These are phyloP conservation scores for Xylariaceae sp. DNA, from an alignment of 2,329 filamentous ascomycete genomes.

Conservation along the genomic window DNA sequence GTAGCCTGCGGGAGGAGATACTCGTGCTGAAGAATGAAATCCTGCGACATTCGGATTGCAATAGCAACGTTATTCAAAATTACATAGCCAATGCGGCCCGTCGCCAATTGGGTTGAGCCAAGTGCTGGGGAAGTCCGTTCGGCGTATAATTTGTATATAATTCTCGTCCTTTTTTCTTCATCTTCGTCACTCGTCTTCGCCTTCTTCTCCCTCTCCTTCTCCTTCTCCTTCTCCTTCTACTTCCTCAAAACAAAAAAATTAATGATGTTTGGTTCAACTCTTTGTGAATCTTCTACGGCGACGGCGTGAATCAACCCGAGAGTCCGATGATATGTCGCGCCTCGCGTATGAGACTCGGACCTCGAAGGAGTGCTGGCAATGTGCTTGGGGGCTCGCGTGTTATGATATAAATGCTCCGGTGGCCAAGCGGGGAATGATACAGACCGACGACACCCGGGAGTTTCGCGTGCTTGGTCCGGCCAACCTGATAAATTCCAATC, in stretches of 20 bases:
- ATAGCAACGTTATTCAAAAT: conserved; percentile 29
- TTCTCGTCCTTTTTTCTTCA: neutral
- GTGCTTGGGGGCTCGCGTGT: too few species aligned
- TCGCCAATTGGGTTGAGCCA: conserved; percentile 8
- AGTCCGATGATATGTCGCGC: too few species aligned
- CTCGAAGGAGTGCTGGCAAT: too few species aligned
- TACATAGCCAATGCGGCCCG: conserved; percentile 26
- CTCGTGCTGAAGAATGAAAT: conserved; percentile 27
- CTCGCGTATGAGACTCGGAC: too few species aligned
- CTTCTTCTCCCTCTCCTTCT: neutral
- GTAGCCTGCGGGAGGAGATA: conserved; percentile 23
- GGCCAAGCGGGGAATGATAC: neutral
- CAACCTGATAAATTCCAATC: neutral
- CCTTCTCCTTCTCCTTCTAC: neutral
- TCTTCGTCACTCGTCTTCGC: neutral
- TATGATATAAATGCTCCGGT: neutral
- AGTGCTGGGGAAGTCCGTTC: neutral
- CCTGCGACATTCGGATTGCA: conserved; percentile 23
- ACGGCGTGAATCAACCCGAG: too few species aligned
- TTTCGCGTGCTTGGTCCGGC: too few species aligned
- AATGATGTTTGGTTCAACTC: too few species aligned
- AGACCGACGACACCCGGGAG: too few species aligned
- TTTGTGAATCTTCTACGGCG: too few species aligned
- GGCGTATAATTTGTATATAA: neutral
- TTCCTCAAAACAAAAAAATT: neutral